Percentiles rank a stretch among this genome's conserved stretches.
Evolutionary conservation across 1,139 yeast species (phyloP).

Genomic region (Lodderomyces beijingensis): DNA sequence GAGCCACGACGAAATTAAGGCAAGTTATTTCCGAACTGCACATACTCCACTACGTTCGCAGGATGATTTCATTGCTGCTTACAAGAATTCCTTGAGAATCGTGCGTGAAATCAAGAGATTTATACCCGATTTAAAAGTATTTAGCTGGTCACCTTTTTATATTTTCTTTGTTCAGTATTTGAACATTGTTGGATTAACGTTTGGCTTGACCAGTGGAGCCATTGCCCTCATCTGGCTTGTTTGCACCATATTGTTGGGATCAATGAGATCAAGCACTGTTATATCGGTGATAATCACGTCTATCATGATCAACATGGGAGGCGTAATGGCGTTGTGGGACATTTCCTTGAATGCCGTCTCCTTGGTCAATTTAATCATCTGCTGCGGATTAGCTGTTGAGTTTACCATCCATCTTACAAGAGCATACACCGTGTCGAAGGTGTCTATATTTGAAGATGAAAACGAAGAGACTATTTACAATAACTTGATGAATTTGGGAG

Average conservation of each 20-base stretch:
- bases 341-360: constrained; percentile 86
- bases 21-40: constrained; percentile 75
- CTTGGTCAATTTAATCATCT: constrained; percentile 80
- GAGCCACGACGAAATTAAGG: constrained; percentile 34
- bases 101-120: constrained; percentile 49
- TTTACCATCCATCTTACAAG: constrained; percentile 85
- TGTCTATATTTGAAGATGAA: constrained; percentile 14
- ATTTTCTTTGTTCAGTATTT: constrained; percentile 87
- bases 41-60: constrained; percentile 82
- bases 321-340: constrained; percentile 70
- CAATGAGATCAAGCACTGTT: constrained; percentile 54
- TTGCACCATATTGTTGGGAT: constrained; percentile 61
- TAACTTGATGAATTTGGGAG: constrained; percentile 13
- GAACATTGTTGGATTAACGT: constrained; percentile 54
- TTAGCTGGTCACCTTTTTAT: constrained; percentile 91
- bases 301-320: constrained; percentile 72
- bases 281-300: constrained; percentile 57
- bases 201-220: constrained; percentile 54
- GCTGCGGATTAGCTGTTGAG: constrained; percentile 90
- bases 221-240: constrained; percentile 50
- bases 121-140: constrained; percentile 48
- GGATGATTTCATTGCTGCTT: constrained; percentile 76
- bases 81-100: constrained; percentile 68
- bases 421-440: constrained; percentile 48
- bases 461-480: constrained; percentile 13